Percentiles rank a stretch among this genome's conserved stretches.
Evolutionary conservation across 2,329 filamentous ascomycete genomes (phyloP).

Genomic region (Pseudopithomyces chartarum): DNA sequence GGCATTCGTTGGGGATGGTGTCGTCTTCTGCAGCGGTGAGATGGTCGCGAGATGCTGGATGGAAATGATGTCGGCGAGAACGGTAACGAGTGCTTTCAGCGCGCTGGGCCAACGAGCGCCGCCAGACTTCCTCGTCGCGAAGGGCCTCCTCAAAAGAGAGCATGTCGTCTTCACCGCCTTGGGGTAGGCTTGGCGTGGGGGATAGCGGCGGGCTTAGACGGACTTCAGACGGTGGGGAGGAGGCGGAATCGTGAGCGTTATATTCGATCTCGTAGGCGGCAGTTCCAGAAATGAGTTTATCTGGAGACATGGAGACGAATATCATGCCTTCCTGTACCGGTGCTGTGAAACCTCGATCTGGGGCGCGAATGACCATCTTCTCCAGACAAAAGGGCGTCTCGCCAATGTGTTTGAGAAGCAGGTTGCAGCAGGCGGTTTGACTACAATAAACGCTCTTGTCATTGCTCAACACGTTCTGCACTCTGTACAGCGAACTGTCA

Average conservation of each 20-base stretch:
- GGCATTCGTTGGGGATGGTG: constrained; percentile 35
- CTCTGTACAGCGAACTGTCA: constrained; percentile 52
- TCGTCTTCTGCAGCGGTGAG: constrained; percentile 21
- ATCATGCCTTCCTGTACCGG: constrained; percentile 91
- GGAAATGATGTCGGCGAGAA: constrained; percentile 13
- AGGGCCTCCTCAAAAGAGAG: constrained; percentile 43
- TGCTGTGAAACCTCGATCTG: constrained; percentile 78
- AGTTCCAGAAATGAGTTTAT: constrained; percentile 75
- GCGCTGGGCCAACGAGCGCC: constrained; percentile 33
- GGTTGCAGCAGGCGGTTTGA: constrained; percentile 83
- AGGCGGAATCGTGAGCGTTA: constrained; percentile 16
- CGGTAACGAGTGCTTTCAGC: constrained; percentile 32
- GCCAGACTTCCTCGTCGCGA: constrained; percentile 40
- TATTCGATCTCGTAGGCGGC: constrained; percentile 76
- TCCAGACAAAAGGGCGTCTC: constrained; percentile 81
- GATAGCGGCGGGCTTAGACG: constrained; percentile 22
- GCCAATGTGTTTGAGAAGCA: constrained; percentile 81
- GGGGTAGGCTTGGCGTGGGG: constrained; percentile 28
- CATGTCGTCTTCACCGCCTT: constrained; percentile 28
- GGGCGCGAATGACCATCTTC: constrained; percentile 86
- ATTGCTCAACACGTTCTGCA: constrained; percentile 80
- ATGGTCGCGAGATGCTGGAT: constrained; percentile 2
- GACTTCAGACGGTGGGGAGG: constrained; percentile 25
- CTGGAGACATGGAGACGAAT: constrained; percentile 83
- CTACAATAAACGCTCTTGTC: constrained; percentile 90